phyloP scores from a whole-genome alignment of 306 rosid genomes.

The Glycine soja region DNA sequence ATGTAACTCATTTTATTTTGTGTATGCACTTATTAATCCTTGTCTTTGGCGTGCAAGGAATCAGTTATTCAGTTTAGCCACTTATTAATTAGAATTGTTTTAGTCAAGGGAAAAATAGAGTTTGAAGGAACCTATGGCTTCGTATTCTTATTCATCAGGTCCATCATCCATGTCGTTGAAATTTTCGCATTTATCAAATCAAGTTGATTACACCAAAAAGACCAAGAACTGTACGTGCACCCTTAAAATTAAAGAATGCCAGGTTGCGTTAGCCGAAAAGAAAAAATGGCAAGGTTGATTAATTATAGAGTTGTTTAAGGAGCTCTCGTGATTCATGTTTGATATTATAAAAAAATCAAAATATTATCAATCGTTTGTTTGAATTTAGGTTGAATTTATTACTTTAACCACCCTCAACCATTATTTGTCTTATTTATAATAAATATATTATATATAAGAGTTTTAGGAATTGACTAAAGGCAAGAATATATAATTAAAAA shows the following conservation, averaged over 20 bases:
- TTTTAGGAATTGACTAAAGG: not conserved
- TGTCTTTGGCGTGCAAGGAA: not conserved
- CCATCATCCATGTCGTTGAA: not conserved
- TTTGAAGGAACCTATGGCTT: not conserved
- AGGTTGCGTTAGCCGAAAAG: not conserved
- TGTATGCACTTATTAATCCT: conserved; percentile 9
- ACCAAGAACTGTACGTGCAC: not conserved
- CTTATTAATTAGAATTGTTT: not conserved
- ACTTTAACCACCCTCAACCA: too few species aligned
- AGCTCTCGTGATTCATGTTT: conserved; percentile 1
- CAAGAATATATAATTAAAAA: not conserved
- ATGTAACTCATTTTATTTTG: not conserved
- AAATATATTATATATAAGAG: too few species aligned
- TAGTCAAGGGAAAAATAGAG: not conserved
- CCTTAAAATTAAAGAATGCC: too few species aligned
- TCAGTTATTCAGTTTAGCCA: not conserved
- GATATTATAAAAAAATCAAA: not conserved
- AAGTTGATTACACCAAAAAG: not conserved
- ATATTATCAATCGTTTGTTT: not conserved
- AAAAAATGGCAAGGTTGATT: not conserved
- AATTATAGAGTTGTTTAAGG: not conserved
- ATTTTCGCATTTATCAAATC: not conserved
- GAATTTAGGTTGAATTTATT: too few species aligned
- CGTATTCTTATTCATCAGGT: not conserved
- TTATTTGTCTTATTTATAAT: too few species aligned